Percentiles rank a stretch among this genome's conserved stretches.
These are phyloP conservation scores for Fraxinus sp. DNA, from an alignment of 305 asterid genomes.

Conservation along the genomic window DNA sequence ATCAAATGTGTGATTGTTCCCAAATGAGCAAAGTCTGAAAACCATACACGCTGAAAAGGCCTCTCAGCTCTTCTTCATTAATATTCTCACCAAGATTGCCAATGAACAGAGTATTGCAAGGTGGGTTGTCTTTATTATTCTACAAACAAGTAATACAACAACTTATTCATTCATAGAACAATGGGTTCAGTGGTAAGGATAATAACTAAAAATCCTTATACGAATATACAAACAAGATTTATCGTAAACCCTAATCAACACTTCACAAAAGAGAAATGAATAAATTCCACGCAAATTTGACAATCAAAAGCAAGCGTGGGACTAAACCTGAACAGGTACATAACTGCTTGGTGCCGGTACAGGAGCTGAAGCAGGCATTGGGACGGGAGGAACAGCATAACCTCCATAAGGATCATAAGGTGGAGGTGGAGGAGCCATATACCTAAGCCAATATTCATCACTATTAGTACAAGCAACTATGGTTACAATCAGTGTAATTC, in stretches of 20 bases:
- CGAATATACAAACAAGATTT: neutral
- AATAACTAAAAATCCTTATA: constrained; percentile 1
- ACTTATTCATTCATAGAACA: neutral
- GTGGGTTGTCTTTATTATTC: constrained; percentile 98
- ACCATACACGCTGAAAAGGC: constrained; percentile 72
- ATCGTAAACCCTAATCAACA: neutral
- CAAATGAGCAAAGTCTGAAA: constrained; percentile 13
- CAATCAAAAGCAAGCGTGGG: neutral
- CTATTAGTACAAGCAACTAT: constrained; percentile 18
- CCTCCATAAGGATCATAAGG: constrained; percentile 96
- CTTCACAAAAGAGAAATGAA: constrained; percentile 2
- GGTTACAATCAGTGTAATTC: constrained; percentile 1
- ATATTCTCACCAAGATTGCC: constrained; percentile 98
- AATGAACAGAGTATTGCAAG: constrained; percentile 96
- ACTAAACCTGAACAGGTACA: constrained; percentile 82
- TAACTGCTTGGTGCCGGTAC: constrained; percentile 89
- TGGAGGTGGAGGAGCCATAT: constrained; percentile 91
- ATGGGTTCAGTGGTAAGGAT: neutral
- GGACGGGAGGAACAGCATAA: constrained; percentile 78
- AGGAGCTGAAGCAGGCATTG: constrained; percentile 88
- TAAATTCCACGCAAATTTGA: constrained; percentile 5
- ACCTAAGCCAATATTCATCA: constrained; percentile 46
- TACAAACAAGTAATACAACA: constrained; percentile 33
- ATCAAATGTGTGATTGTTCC: constrained; percentile 6
- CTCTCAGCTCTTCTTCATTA: constrained; percentile 92